Base-by-base conservation (phyloP, 169 alveolate species). In the Plasmodium vivax region DNA sequence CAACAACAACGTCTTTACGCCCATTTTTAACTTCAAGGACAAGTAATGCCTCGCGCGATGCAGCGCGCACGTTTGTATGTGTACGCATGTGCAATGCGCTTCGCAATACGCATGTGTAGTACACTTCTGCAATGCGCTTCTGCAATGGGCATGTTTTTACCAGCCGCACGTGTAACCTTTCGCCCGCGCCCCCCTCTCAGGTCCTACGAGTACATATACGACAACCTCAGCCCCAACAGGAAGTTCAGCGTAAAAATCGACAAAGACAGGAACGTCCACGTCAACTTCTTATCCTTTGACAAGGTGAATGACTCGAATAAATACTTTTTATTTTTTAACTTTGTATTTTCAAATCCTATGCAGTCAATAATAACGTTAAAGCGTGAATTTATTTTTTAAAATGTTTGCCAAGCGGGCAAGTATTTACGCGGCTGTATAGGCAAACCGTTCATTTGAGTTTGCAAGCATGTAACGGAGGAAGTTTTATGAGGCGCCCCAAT, bases 11-110 rank as follows among this genome's bases (percentile, higher is more conserved):
- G 47, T 88, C 10, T 88, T 88, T 88, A 88, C 85, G 30, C 94
- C 94, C 58, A 88, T 88, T 34, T 88, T 88, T 88, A 88, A 88
- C 41, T 88, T 88, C 71, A 88, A 88, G 56, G 94, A 88, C 94
- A 88, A 88, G 94, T 88, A 88, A 54, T 51, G 47, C 34, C 27
- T 23, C 23, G 34, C 43, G n/a, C 19, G 62, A 27, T 2, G 77
- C 7, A 19, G 6, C 51, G 4, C 41, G 43, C 23, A 9, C 41
- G 36, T 43, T 23, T 16, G 68, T 36, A n/a, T 81, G 38, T 27
- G 27, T 3, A 68, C 2, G 34, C 75, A 0, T 80, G 85, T 43
- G 27, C 45, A 30, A 34, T 77, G 19, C 51, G 2, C 38, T 23
- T 23, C 27, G 27, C 27, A 23, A 23, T 0, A 23, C 27, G 27